phyloP scores from a whole-genome alignment of 2,329 filamentous ascomycete genomes.

The Drechmeria coniospora region DNA sequence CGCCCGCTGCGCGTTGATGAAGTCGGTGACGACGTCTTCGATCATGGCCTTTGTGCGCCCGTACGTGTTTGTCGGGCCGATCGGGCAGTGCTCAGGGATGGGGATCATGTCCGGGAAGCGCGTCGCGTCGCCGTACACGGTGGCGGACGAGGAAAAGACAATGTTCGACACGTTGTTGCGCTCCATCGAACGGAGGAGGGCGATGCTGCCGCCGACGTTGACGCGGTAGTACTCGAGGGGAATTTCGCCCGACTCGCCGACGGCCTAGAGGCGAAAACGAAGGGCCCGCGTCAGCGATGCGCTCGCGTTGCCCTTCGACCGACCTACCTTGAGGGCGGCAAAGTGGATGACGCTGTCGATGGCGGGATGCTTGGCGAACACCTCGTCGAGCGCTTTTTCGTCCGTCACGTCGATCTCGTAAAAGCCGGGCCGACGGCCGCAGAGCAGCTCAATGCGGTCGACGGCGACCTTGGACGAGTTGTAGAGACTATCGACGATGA shows the following conservation, averaged over 20 bases:
- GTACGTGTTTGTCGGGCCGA: slow-evolving; percentile 94
- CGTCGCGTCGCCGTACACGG: slow-evolving; percentile 95
- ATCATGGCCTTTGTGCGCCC: slow-evolving; percentile 91
- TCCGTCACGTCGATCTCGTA: slow-evolving; percentile 81
- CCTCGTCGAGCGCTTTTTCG: slow-evolving; percentile 64
- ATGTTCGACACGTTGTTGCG: slow-evolving; percentile 89
- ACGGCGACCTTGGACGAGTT: slow-evolving; percentile 87
- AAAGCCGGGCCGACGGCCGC: slow-evolving; percentile 74
- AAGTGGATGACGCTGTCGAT: slow-evolving; percentile 99
- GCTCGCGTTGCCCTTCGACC: too few relatives aligned
- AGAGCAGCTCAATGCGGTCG: slow-evolving; percentile 89
- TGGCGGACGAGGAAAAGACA: slow-evolving; percentile 95
- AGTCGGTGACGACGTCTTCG: slow-evolving; percentile 82
- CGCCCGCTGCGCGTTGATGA: slow-evolving; percentile 72
- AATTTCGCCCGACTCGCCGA: slow-evolving; percentile 86
- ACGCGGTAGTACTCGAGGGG: slow-evolving; percentile 96
- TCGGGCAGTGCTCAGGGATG: slow-evolving; percentile 91
- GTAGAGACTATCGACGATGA: slow-evolving; percentile 93
- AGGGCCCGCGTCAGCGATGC: too few relatives aligned
- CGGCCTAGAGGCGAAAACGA: slow-evolving; percentile 62
- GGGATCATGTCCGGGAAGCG: slow-evolving; percentile 97
- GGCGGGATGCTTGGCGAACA: slow-evolving; percentile 77
- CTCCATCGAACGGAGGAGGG: slow-evolving; percentile 74
- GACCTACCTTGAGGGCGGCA: slow-evolving; percentile 85
- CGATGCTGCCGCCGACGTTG: slow-evolving; percentile 86